phyloP scores from a whole-genome alignment of 1,284 basidiomycete species.

The Cystobasidium slooffiae region DNA sequence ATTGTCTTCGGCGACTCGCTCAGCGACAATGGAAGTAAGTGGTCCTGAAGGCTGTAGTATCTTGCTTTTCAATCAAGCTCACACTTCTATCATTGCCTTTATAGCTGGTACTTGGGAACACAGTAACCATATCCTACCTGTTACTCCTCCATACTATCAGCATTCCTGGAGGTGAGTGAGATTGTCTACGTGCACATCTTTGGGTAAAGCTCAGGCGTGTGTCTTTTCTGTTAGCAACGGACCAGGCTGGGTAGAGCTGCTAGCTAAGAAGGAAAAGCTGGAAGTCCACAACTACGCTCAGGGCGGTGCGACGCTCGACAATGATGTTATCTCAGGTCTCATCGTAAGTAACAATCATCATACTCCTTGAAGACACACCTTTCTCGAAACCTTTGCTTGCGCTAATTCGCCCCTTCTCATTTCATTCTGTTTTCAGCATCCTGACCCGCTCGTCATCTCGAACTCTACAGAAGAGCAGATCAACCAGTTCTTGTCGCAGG shows the following conservation, averaged over 20 bases:
- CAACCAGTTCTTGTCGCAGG: not conserved
- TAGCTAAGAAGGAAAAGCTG: not conserved
- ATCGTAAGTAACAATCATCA: not conserved
- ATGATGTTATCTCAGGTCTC: constrained; percentile 1
- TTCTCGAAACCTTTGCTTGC: not conserved
- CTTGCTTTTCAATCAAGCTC: not conserved
- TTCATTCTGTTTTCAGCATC: not conserved
- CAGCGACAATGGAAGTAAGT: constrained; percentile 17
- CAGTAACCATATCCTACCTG: not conserved
- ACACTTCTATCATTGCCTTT: not conserved
- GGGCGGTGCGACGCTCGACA: constrained; percentile 11
- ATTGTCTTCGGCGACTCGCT: constrained; percentile 22
- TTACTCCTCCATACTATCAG: constrained; percentile 8
- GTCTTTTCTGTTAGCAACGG: constrained; percentile 8
- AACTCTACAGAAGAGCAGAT: not conserved
- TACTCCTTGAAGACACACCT: not conserved
- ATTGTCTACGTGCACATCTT: not conserved
- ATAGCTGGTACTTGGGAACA: constrained; percentile 7
- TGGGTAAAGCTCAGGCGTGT: no score
- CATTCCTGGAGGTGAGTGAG: not conserved
- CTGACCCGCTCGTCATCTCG: not conserved
- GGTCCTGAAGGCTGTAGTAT: not conserved
- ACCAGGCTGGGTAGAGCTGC: constrained; percentile 1
- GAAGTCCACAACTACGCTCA: constrained; percentile 5
- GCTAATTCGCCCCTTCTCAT: not conserved